Evolutionary conservation across 2,329 filamentous ascomycete genomes (phyloP), one percentile per base, ranked within the genome.

Genomic region (Aspergillus luchuensis): DNA sequence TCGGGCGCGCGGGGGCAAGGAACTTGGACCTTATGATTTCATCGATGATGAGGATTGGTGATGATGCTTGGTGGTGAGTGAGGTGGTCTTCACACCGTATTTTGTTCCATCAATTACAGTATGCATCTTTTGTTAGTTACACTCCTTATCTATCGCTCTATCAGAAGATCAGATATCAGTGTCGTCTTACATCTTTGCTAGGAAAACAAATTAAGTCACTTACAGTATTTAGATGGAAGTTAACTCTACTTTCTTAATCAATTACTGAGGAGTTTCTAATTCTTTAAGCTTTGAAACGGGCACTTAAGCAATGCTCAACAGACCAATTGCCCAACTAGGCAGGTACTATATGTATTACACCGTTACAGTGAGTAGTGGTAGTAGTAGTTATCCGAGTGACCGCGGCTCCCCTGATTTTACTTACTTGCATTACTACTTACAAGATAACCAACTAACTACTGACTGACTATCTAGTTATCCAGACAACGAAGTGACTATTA

Each of bases 281-380:
- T 11, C 17, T 30, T 45, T 55, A 56, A 56, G 53, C 53, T 56
- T 56, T 47, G 33, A 43, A 56, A 56, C 53, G 53, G 53, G 25
- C 53, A 55, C 52, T 45, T 45, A 55, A 41, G 53, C 53, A 56
- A 21, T 28, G 28, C 51, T 55, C 52, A 55, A 55, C 39, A 19
- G 23, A 56, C 43, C 23, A 56, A 30, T 41, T 56, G 21, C 53
- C 43, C 43, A 19, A 33, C 25, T 30, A 56, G 39, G 52, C 23
- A 45, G 52, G 38, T 41, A 55, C 33, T 13, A 13, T 36, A 13
- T 36, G 11, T 36, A 36, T 36, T 36, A 36, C 33, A 36, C 1
- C 33, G 33, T 36, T 36, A 36, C 33, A 36, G 33, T 36, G 6
- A 13, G 33, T 10, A 33, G 38, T 41, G 5, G 38, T 43, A n/a